Conservation (phyloP, 1,284 basidiomycete species). For the Tausonia pullulans region DNA sequence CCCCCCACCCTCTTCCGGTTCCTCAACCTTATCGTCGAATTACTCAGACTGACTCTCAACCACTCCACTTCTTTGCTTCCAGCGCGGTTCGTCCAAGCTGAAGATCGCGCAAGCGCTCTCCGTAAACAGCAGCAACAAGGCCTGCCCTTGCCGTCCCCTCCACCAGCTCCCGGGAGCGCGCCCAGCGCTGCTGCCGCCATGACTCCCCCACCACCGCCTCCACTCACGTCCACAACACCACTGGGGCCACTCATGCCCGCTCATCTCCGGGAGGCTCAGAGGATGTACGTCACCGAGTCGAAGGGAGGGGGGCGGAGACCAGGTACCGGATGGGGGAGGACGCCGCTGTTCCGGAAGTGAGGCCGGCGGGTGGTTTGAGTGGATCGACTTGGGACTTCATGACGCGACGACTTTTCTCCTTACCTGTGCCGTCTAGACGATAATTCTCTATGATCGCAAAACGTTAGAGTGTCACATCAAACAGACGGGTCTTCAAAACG, state of each 20-base stretch:
- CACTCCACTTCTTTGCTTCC: not conserved
- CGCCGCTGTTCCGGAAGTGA: not conserved
- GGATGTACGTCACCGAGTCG: conserved; percentile 2
- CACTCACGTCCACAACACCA: not conserved
- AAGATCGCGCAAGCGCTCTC: not conserved
- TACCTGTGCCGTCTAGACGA: not conserved
- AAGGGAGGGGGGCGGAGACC: not conserved
- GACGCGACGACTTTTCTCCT: not conserved
- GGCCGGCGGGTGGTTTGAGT: not conserved
- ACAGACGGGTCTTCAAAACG: too few relatives aligned
- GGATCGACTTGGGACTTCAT: not conserved
- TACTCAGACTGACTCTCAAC: not conserved
- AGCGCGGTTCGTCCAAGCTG: not conserved
- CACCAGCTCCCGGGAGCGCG: not conserved
- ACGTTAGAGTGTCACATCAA: too few relatives aligned
- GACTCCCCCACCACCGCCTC: too few relatives aligned
- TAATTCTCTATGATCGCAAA: too few relatives aligned
- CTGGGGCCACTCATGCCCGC: not conserved
- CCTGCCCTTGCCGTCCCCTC: not conserved
- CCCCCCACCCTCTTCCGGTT: not conserved
- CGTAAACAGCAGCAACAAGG: too few relatives aligned
- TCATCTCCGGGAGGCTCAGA: conserved; percentile 11
- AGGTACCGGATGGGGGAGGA: not conserved
- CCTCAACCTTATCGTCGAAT: too few relatives aligned
- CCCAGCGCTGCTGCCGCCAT: not conserved